Conservation (phyloP, 176 grass and related monocot species). For the Tillandsia fasciculata region DNA sequence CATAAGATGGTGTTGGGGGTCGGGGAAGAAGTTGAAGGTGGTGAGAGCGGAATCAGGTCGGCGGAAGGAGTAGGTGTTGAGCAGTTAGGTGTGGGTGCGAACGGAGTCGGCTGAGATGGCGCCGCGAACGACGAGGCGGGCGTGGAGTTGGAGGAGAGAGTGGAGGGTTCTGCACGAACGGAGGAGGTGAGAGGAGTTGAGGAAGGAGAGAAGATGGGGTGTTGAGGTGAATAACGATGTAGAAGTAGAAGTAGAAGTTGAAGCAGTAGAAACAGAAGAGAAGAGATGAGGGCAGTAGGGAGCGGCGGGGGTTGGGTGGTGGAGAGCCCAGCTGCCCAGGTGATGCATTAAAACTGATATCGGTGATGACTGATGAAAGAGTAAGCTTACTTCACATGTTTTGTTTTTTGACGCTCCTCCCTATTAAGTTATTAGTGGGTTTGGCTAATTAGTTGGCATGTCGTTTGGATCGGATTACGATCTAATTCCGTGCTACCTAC, state of each 20-base stretch:
- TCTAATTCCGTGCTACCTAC: no score
- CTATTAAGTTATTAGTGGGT: no score
- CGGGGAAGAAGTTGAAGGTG: constrained; percentile 43
- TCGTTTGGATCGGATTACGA: no score
- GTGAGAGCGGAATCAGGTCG: constrained; percentile 32
- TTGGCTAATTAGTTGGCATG: no score
- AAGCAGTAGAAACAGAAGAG: neutral
- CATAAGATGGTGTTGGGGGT: constrained; percentile 38
- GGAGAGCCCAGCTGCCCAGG: neutral
- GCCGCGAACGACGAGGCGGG: constrained; percentile 46
- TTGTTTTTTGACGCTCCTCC: no score
- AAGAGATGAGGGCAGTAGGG: neutral
- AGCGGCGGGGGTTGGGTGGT: neutral
- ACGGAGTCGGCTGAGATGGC: constrained; percentile 31
- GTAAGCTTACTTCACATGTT: no score
- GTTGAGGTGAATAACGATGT: neutral
- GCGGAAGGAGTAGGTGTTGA: constrained; percentile 48
- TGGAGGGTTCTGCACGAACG: constrained; percentile 30
- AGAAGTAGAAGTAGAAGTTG: neutral
- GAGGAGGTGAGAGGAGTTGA: neutral
- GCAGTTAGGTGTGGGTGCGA: constrained; percentile 28
- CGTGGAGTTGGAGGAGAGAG: constrained; percentile 50
- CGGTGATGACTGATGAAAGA: no score
- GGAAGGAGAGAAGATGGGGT: neutral
- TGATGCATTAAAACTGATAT: neutral